Evolutionary conservation across 306 rosid species (phyloP), one percentile per base, ranked within the genome.

Genomic region (Glycyrrhiza uralensis): DNA sequence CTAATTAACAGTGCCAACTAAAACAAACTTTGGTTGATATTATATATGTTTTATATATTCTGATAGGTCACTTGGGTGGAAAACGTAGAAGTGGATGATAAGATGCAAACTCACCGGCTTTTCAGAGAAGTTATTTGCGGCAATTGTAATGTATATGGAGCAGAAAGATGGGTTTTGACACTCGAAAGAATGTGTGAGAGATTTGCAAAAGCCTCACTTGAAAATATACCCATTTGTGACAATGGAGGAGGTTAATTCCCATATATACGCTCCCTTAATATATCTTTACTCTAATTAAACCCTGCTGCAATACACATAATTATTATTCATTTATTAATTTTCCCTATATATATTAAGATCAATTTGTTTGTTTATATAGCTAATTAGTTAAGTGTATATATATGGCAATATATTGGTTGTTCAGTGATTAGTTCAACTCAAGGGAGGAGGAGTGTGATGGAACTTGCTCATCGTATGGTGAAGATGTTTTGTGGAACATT

Each of bases 101-200:
- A 56, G 66, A 29, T 26, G 19, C 87, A 85, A 41, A 81, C 83
- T 11, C 83, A 87, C 55, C 29, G 46, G 14, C 81, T 81, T 15
- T 93, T 72, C 24, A 75, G 84, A 70, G 87, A 87, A 57, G 66
- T 83, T 38, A 51, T 87, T 6, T 79, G 71, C 29, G 32, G 50
- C 26, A 69, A 22, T n/a, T n/a, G n/a, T 2, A 46, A 62, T 13
- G 86, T 88, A 7, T 93, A 82, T 76, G 87, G 96, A 50, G 97
- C 97, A 10, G 77, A 83, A 32, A 80, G 92, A 69, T 93, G 97
- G 98, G 15, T 90, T 57, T 39, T 42, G 46, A 68, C 90, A 33
- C 90, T 93, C 1, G 71, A 88, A 71, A 88, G 93, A 76, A 93
- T 83, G 88, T 84, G 89, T 33, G 88, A 88, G 44, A 84, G 96